A percentile compares a stretch with the other conserved stretches of the same genome.
Evolutionary conservation across 1,284 basidiomycete species (phyloP).

Genomic region (Trametes sp.): DNA sequence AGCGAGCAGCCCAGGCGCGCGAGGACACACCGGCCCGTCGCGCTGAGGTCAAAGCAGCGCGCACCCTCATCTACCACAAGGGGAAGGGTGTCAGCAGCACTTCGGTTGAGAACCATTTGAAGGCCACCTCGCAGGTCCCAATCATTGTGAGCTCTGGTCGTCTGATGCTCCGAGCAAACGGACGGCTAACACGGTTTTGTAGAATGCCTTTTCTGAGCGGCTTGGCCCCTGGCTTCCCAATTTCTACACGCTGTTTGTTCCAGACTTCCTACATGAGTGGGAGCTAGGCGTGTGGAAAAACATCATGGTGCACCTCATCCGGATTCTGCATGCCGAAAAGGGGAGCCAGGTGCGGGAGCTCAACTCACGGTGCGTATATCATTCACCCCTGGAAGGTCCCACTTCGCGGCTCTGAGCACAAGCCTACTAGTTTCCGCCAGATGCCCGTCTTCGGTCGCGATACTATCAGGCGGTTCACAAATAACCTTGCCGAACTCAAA

Average conservation of each 20-base stretch:
- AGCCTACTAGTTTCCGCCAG: slow-evolving; percentile 26
- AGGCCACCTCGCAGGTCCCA: slow-evolving; percentile 11
- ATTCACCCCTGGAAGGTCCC: not conserved
- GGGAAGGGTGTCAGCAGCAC: slow-evolving; percentile 12
- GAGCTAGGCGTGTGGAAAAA: slow-evolving; percentile 42
- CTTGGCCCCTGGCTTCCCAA: slow-evolving; percentile 28
- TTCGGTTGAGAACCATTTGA: slow-evolving; percentile 25
- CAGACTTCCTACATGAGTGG: slow-evolving; percentile 41
- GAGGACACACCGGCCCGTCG: not conserved
- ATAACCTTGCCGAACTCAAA: slow-evolving; percentile 36
- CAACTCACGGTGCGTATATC: slow-evolving; percentile 30
- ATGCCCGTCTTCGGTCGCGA: slow-evolving; percentile 38
- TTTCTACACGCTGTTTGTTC: slow-evolving; percentile 31
- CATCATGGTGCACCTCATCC: slow-evolving; percentile 36
- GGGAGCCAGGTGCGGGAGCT: slow-evolving; percentile 22
- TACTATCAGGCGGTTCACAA: slow-evolving; percentile 36
- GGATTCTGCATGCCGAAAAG: slow-evolving; percentile 29
- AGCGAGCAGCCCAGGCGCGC: not conserved
- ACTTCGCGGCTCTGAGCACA: not conserved
- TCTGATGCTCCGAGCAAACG: no score
- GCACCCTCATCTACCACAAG: slow-evolving; percentile 20
- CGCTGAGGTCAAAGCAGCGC: slow-evolving; percentile 6
- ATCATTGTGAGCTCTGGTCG: slow-evolving; percentile 10
- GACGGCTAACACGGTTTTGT: no score
- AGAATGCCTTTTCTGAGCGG: slow-evolving; percentile 44